A percentile compares a stretch with the other conserved stretches of the same genome.
phyloP scores from a whole-genome alignment of 2,329 filamentous ascomycete genomes.

The Fusarium papillatum region DNA sequence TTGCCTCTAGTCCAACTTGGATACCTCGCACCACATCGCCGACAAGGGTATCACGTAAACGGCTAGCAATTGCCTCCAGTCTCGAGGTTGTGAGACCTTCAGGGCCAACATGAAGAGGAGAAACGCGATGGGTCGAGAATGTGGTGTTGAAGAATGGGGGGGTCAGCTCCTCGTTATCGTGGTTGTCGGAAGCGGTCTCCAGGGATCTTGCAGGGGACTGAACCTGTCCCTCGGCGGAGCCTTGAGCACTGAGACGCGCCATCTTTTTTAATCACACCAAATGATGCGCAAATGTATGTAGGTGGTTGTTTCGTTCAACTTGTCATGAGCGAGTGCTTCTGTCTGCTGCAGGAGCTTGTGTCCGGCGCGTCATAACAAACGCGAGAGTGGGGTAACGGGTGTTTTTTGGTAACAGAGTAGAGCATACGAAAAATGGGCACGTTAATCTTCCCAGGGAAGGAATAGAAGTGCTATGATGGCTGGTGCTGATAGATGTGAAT shows the following conservation, averaged over 20 bases:
- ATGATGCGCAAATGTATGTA: background rate
- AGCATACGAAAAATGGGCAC: background rate
- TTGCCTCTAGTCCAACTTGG: constrained; percentile 63
- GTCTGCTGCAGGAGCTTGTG: background rate
- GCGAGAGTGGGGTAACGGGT: background rate
- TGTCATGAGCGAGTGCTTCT: background rate
- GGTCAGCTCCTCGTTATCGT: constrained; percentile 30
- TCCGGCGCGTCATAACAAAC: background rate
- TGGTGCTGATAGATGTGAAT: background rate
- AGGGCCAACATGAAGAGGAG: constrained; percentile 64
- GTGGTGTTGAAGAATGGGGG: constrained; percentile 70
- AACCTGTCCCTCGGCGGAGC: constrained; percentile 21
- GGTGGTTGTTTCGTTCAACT: background rate
- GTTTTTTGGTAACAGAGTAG: background rate
- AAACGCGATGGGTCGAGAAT: constrained; percentile 68
- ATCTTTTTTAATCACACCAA: constrained; percentile 12
- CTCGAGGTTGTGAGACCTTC: constrained; percentile 53
- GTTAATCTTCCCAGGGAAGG: background rate
- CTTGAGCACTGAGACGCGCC: constrained; percentile 42
- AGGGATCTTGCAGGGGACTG: constrained; percentile 34
- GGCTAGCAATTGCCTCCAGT: constrained; percentile 59
- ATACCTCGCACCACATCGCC: constrained; percentile 73
- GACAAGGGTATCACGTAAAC: constrained; percentile 67
- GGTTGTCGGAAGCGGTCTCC: constrained; percentile 20
- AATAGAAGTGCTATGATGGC: background rate